Evolutionary conservation across 2,329 filamentous ascomycete genomes (phyloP), one percentile per base, ranked within the genome.

Genomic region (Calonectria pseudoturangicola): DNA sequence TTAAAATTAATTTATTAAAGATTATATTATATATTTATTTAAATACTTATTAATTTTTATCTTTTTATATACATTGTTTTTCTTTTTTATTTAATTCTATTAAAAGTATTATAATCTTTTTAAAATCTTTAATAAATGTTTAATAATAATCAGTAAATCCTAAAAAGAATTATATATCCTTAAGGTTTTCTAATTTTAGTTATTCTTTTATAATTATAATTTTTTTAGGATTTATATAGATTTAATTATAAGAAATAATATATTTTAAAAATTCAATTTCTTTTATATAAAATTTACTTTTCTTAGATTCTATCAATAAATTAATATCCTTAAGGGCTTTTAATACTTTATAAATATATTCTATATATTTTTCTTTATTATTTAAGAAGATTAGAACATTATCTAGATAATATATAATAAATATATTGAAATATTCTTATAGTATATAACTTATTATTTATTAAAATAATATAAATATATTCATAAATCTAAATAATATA

Each of bases 381-480:
- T 33, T 33, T 5, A 33, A 33, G 30, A 33, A 33, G 9, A 33
- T 33, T 5, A 33, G 30, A 9, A 33, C 2, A 33, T 33, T 33
- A 33, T 33, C 2, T 33, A 33, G 2, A 9, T 33, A 33, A 9
- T 33, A 33, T 5, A 33, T 33, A 16, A 63, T 51, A 27, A 66
- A 54, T 3, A 45, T 70, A 71, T 82, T 82, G 33, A 58, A 62
- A 82, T 54, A 60, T 4, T 33, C 66, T 70, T 82, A 81, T 51
- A 64, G 60, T 82, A 56, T 25, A 47, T 74, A 74, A 83, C 81
- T 15, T 62, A 30, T 21, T 54, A 30, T 54, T n/a, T 33, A 16
- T 30, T 54, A 30, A 10, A 30, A 54, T 54, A 33, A 30, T 54
- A 41, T 81, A 60, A 47, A 78, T 86, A 72, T 86, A 68, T 33